A percentile compares a stretch with the other conserved stretches of the same genome.
Evolutionary conservation across 139 green algal genomes (phyloP).

Genomic region (Picochlorum sp.): DNA sequence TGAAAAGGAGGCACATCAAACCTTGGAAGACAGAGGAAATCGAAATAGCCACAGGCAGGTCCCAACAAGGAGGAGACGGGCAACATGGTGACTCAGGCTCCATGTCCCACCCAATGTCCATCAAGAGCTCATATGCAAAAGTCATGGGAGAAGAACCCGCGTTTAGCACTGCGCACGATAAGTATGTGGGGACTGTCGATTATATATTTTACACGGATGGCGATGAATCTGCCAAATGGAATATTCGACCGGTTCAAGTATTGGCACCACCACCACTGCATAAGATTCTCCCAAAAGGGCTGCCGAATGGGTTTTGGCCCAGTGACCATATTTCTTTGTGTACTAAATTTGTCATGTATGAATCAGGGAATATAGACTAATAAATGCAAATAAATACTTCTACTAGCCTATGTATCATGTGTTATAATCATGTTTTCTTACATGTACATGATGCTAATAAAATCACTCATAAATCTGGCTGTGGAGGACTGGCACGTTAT

Average conservation of each 20-base stretch:
- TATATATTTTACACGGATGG: constrained; percentile 52
- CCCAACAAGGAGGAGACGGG: too few species aligned
- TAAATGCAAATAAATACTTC: too few species aligned
- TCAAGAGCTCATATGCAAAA: constrained; percentile 14
- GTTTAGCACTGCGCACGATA: constrained; percentile 31
- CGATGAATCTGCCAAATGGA: background rate
- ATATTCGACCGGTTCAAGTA: constrained; percentile 34
- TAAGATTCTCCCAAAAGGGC: constrained; percentile 30
- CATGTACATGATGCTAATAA: background rate
- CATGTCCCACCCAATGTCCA: background rate
- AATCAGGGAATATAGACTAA: too few species aligned
- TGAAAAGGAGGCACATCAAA: background rate
- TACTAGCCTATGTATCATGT: background rate
- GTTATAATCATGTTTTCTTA: background rate
- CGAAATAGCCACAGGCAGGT: background rate
- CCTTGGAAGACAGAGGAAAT: constrained; percentile 15
- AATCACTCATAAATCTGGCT: constrained; percentile 29
- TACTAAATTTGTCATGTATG: constrained; percentile 30
- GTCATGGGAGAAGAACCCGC: constrained; percentile 23
- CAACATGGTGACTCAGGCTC: background rate
- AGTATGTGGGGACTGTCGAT: constrained; percentile 61
- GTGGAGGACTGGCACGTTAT: constrained; percentile 22
- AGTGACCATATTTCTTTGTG: constrained; percentile 52
- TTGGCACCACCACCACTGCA: constrained; percentile 38
- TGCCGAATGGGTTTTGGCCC: constrained; percentile 31